Evolutionary conservation across 2,329 filamentous ascomycete species (phyloP), one percentile per base, ranked within the genome.

Genomic region (Elsinoe fawcettii): DNA sequence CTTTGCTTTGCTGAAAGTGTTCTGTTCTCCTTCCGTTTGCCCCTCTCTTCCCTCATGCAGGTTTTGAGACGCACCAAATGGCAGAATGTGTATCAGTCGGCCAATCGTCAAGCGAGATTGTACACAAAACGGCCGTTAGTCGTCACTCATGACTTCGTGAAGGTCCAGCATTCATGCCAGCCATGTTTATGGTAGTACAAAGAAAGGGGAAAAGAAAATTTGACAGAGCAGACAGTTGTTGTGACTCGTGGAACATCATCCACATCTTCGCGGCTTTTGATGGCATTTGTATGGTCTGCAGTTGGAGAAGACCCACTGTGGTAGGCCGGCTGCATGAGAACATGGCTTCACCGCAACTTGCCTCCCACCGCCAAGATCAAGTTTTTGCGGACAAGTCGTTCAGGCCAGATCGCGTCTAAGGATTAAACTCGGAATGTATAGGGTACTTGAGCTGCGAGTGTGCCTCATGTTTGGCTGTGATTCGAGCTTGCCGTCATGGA

Each of bases 221-320:
- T 39, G 30, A 32, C 14, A 22, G 16, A 53, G 49, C 37, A 53
- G 12, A 53, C n/a, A 36, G 20, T 11, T 34, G 16, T 23, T 34
- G 25, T 53, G 49, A 53, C 32, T 53, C 49, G 49, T 53, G 49
- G 49, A 37, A 53, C 30, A 36, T 53, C 30, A 23, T 20, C 12
- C 20, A 37, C 44, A 44, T 32, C 11, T 12, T 53, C 27, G 27
- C 32, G 18, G 30, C 30, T 37, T 53, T 9, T 23, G 7, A 37
- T 20, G 18, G 49, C 49, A 53, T 53, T 53, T 53, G 49, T 53
- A 53, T 53, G 49, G 49, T 53, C 49, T 53, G 16, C 12, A 37
- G 6, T 20, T 11, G 25, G 30, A 22, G 7, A 9, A 7, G 49
- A 53, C 49, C 49, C 49, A 53, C 49, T 22, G 49, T 32, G 16